Evolutionary conservation across 169 alveolate genomes (phyloP).

Genomic region (Plasmodium vinckei): DNA sequence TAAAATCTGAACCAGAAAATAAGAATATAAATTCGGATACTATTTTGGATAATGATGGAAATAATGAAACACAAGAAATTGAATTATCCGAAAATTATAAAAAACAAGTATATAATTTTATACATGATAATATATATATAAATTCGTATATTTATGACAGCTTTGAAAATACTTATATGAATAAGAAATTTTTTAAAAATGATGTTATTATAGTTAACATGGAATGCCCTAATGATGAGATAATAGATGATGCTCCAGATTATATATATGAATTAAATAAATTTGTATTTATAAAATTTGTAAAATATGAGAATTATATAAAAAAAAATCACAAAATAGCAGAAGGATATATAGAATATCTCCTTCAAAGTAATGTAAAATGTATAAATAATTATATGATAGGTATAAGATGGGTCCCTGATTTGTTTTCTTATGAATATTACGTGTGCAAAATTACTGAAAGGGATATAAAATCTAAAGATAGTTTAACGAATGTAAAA

Average conservation of each 20-base stretch:
- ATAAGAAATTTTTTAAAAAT: slow-evolving; percentile 39
- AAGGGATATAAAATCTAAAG: not conserved
- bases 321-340: slow-evolving; percentile 64
- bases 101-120: slow-evolving; percentile 39
- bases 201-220: slow-evolving; percentile 46
- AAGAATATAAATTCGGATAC: not conserved
- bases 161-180: slow-evolving; percentile 60
- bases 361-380: slow-evolving; percentile 50
- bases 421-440: slow-evolving; percentile 61
- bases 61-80: slow-evolving; percentile 20
- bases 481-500: slow-evolving; percentile 2
- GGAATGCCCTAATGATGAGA: not conserved
- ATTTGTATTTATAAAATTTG: slow-evolving; percentile 61
- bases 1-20: not conserved
- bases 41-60: not conserved
- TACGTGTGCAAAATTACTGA: slow-evolving; percentile 69
- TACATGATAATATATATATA: slow-evolving; percentile 50
- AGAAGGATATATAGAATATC: slow-evolving; percentile 37
- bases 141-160: slow-evolving; percentile 61
- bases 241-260: slow-evolving; percentile 32
- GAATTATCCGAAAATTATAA: slow-evolving; percentile 15
- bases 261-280: slow-evolving; percentile 65
- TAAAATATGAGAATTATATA: slow-evolving; percentile 42
- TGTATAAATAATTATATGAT: slow-evolving; percentile 69
- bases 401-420: slow-evolving; percentile 73